Evolutionary conservation across 2,329 filamentous ascomycete genomes (phyloP), one percentile per base, ranked within the genome.

Genomic region (Aspergillus unguis): DNA sequence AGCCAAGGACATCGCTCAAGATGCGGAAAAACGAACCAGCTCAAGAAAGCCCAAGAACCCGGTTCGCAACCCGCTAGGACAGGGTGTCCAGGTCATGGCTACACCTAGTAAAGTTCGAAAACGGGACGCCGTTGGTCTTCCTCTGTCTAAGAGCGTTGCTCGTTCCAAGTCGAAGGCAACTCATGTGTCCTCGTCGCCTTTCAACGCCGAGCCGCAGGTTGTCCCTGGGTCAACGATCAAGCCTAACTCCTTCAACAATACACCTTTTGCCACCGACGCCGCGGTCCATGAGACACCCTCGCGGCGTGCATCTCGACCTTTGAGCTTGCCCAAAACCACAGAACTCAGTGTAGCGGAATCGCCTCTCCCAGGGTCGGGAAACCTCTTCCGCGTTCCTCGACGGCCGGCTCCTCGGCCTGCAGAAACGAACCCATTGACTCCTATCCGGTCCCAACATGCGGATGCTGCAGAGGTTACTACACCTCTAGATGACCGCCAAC

Each of bases 21-120:
- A 73, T 48, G 70, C 68, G 5, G 71, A 70, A 28, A 72, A 71
- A 52, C 65, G 72, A 37, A 55, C 59, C 33, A 65, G 67, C 54
- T 64, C 68, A 37, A 67, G 71, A 10, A 75, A 74, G 49, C 55
- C 70, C 9, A 75, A 71, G 44, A 70, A 76, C 47, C 73, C 73
- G 1, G 67, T 71, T 3, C 69, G 72, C 3, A 75, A 74, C 55
- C 69, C 70, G 2, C 59, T 68, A 7, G 71, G 68, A 8, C 70
- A 75, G 57, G 69, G 72, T 6, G 72, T 78, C 25, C 77, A 78
- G 60, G 76, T 79, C 50, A 76, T 75, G 62, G 76, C 75, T 17
- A 79, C 77, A 4, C 77, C 77, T 4, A 73, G 67, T 48, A 66
- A 66, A 6, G 64, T 65, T 44, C 67, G 71, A 29, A 69, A 65